Evolutionary conservation across 2,329 filamentous ascomycete genomes (phyloP).

Genomic region (Volutella citrinella): DNA sequence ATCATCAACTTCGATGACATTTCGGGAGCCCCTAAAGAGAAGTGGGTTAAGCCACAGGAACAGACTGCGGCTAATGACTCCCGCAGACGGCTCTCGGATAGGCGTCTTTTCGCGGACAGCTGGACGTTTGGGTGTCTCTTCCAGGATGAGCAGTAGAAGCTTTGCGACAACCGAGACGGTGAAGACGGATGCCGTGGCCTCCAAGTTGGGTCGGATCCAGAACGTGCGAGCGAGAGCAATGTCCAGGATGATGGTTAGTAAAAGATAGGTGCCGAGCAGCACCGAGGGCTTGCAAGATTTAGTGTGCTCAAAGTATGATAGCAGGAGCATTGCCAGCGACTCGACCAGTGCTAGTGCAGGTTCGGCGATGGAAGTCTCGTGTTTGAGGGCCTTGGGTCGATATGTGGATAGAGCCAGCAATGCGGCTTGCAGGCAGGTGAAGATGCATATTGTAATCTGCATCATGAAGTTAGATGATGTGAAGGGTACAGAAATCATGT

Average conservation of each 20-base stretch:
- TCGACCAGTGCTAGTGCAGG: constrained; percentile 25
- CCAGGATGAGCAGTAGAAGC: constrained; percentile 25
- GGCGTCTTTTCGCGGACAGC: constrained; percentile 15
- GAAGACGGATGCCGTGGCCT: constrained; percentile 24
- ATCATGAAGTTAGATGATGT: too few relatives aligned
- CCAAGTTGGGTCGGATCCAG: constrained; percentile 28
- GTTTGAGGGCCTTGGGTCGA: constrained; percentile 16
- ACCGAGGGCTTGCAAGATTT: constrained; percentile 30
- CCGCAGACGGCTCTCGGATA: constrained; percentile 30
- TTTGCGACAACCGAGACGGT: constrained; percentile 25
- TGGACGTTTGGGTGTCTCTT: constrained; percentile 29
- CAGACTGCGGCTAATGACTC: constrained; percentile 31
- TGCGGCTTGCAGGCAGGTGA: constrained; percentile 19
- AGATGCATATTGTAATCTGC: constrained; percentile 13
- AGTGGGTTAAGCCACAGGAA: constrained; percentile 36
- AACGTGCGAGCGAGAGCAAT: constrained; percentile 30
- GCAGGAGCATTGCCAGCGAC: constrained; percentile 18
- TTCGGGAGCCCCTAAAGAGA: constrained; percentile 23
- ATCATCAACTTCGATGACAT: constrained; percentile 21
- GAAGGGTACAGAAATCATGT: not conserved
- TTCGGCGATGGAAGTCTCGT: constrained; percentile 27
- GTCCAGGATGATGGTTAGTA: constrained; percentile 32
- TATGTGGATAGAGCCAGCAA: constrained; percentile 27
- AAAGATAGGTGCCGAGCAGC: constrained; percentile 30
- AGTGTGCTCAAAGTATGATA: constrained; percentile 34